phyloP scores from a whole-genome alignment of 2,329 filamentous ascomycete genomes.

The Aspergillus jensenii region DNA sequence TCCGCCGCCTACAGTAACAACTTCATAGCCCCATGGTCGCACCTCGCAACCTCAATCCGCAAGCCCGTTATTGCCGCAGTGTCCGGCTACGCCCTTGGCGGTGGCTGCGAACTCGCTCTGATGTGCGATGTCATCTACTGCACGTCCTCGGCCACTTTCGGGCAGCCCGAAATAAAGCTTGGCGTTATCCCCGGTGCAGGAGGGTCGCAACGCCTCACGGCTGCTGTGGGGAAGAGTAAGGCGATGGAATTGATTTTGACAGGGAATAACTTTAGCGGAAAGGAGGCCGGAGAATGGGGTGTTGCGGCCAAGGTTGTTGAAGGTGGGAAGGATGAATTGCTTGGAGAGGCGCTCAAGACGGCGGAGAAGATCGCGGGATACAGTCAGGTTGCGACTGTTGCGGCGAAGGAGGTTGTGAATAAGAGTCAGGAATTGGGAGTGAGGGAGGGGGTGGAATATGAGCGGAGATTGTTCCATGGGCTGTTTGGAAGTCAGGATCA shows the following conservation, averaged over 20 bases:
- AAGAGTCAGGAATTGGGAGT: slow-evolving; percentile 93
- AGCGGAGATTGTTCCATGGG: slow-evolving; percentile 88
- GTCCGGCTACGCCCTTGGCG: slow-evolving; percentile 89
- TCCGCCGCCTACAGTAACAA: slow-evolving; percentile 80
- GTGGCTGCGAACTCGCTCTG: slow-evolving; percentile 93
- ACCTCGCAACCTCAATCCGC: slow-evolving; percentile 78
- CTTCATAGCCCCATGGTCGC: slow-evolving; percentile 95
- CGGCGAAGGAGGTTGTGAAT: slow-evolving; percentile 96
- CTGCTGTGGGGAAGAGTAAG: slow-evolving; percentile 76
- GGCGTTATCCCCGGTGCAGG: slow-evolving; percentile 90
- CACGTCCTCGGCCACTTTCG: slow-evolving; percentile 81
- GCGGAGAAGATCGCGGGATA: slow-evolving; percentile 88
- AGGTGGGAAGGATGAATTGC: slow-evolving; percentile 71
- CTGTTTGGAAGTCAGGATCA: slow-evolving; percentile 94
- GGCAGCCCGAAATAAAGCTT: slow-evolving; percentile 95
- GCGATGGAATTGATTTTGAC: slow-evolving; percentile 93
- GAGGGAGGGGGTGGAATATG: slow-evolving; percentile 89
- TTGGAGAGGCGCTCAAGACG: slow-evolving; percentile 76
- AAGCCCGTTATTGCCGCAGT: slow-evolving; percentile 94
- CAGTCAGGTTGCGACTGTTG: slow-evolving; percentile 82
- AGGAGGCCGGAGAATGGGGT: slow-evolving; percentile 86
- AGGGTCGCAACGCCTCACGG: slow-evolving; percentile 83
- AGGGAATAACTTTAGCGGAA: slow-evolving; percentile 77
- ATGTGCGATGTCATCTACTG: slow-evolving; percentile 98
- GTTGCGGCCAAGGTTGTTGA: slow-evolving; percentile 80